Base-by-base conservation (phyloP, 306 rosid genomes). In the Vigna trinervia region DNA sequence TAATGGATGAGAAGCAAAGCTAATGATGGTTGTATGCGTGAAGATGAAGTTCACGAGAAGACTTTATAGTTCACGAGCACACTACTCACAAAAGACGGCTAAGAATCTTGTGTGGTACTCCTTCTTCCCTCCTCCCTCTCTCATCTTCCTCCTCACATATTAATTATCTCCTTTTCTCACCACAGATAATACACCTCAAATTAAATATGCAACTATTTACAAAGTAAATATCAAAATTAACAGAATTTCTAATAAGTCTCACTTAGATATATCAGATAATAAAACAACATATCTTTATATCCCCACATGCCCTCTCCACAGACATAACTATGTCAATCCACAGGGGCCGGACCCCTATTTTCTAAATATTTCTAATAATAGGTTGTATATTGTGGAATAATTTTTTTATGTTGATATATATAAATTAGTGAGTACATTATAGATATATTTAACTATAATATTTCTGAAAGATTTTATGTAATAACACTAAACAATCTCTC, bases 21-120 rank as follows among this genome's bases (percentile, higher is more conserved):
- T 76, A 81, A 79, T 81, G 19, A 17, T 17, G 19, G 19, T 17
- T 17, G 19, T 17, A 17, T 17, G 19, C 19, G 19, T 17, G 76
- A 60, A 71, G 87, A 76, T 81, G 77, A 69, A 77, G 89, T 76
- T 90, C 95, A 90, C 94, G 90, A 74, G 92, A 61, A 69, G 45
- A 22, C 62, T 52, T 73, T 5, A 57, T 69, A 78, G 87, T 86
- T 88, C 95, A 90, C 96, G 96, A 88, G 89, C 85, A 45, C 76
- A 61, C 38, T 81, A 4, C 34, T 30, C 89, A 83, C 90, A 71
- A 83, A 83, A 59, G 87, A 87, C 89, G 90, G 88, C 87, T 81
- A 65, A 78, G 84, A 83, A 86, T 22, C 36, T 71, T 83, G 41
- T 69, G 72, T 70, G 73, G 76, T 71, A 50, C 70, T 52, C 69